Conservation (phyloP, 148 eudicot genomes). For the Amaranthus cruentus region DNA sequence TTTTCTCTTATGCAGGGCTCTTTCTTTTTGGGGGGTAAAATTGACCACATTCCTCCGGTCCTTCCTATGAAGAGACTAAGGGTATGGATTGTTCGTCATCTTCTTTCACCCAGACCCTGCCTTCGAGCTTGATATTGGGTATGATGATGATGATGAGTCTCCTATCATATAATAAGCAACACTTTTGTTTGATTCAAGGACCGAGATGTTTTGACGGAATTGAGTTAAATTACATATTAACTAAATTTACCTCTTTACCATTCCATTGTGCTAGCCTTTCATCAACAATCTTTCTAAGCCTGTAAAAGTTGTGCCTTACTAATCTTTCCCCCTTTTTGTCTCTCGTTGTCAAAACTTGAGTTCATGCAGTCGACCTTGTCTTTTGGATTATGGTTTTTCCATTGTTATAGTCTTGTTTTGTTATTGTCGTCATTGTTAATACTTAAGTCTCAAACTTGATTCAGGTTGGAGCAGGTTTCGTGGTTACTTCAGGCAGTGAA, state of each 20-base stretch:
- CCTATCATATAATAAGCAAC: neutral
- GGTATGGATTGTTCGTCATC: too few species aligned
- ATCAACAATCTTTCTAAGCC: neutral
- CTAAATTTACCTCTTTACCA: neutral
- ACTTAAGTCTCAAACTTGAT: neutral
- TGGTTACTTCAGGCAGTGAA: constrained; percentile 78
- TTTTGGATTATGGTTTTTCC: neutral
- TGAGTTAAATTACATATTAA: too few species aligned
- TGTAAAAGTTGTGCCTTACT: neutral
- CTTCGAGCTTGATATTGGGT: too few species aligned
- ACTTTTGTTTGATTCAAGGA: neutral
- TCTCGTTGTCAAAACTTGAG: too few species aligned
- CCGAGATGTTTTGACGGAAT: too few species aligned
- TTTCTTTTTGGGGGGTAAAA: too few species aligned
- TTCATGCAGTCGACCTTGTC: neutral
- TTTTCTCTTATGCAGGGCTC: too few species aligned
- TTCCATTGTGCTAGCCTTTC: neutral
- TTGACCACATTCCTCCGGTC: too few species aligned
- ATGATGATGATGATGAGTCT: too few species aligned
- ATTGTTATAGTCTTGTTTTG: neutral
- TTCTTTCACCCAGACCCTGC: too few species aligned
- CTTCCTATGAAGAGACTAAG: too few species aligned
- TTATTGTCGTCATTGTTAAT: neutral
- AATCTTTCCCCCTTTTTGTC: too few species aligned
- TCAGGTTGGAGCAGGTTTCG: constrained; percentile 94